A percentile compares a stretch with the other conserved stretches of the same genome.
phyloP scores from a whole-genome alignment of 2,329 filamentous ascomycete species.

The Bisporella sp. region DNA sequence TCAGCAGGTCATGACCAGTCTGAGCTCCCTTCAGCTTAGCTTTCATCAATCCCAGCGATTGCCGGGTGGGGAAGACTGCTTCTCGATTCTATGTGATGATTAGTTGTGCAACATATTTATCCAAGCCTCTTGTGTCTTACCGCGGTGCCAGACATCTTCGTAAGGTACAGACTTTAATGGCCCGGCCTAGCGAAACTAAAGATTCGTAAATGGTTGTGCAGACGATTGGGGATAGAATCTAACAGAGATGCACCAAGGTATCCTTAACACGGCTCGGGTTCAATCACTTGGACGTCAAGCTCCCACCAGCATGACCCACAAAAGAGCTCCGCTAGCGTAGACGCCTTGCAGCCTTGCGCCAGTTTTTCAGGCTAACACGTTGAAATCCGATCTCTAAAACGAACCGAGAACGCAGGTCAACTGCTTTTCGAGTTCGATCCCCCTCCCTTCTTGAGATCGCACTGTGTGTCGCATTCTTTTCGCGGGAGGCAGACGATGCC shows the following conservation, averaged over 20 bases:
- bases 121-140: conserved; percentile 28
- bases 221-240: no score
- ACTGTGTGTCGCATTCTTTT: conserved; percentile 5
- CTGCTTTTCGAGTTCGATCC: not conserved
- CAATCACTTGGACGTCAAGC: no score
- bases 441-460: conserved; percentile 8
- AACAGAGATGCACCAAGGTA: no score
- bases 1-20: conserved; percentile 87
- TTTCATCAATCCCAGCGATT: conserved; percentile 96
- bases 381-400: no score
- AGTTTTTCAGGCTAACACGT: no score
- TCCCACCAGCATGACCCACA: no score
- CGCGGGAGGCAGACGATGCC: conserved; percentile 26
- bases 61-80: conserved; percentile 93
- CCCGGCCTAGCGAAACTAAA: no score
- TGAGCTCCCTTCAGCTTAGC: conserved; percentile 92
- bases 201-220: no score
- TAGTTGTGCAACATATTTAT: conserved; percentile 1
- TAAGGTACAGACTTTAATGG: no score
- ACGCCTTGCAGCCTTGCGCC: not conserved
- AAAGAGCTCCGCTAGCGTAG: conserved; percentile 1
- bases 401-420: no score
- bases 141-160: conserved; percentile 45
- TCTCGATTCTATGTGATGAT: conserved; percentile 67
- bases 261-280: no score